A percentile compares a stretch with the other conserved stretches of the same genome.
These are phyloP conservation scores for Babjeviella inositovora DNA, from an alignment of 805 yeast genomes.

Conservation along the genomic window DNA sequence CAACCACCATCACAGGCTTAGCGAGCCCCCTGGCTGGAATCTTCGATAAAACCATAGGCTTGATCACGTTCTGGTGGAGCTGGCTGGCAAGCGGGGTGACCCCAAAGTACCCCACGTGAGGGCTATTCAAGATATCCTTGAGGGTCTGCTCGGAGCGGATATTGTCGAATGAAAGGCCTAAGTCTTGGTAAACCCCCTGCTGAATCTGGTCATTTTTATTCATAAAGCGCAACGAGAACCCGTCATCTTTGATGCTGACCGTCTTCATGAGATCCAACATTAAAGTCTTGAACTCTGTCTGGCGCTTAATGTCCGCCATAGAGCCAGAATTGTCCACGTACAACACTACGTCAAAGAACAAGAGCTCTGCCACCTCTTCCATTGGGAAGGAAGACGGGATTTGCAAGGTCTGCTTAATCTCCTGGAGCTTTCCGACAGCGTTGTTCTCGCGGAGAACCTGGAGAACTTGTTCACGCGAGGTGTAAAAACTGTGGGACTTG, in stretches of 20 bases:
- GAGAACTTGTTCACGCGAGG: too few relatives aligned
- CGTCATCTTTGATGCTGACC: slow-evolving; percentile 9
- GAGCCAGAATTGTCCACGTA: slow-evolving; percentile 13
- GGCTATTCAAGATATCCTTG: slow-evolving; percentile 5
- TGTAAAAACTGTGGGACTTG: too few relatives aligned
- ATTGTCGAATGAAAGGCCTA: too few relatives aligned
- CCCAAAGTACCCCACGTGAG: slow-evolving; percentile 8
- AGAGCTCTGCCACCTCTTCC: too few relatives aligned
- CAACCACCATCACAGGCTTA: slow-evolving; percentile 10
- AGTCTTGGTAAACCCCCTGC: too few relatives aligned
- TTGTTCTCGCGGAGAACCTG: too few relatives aligned
- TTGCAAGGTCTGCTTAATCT: too few relatives aligned
- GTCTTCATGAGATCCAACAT: slow-evolving; percentile 9
- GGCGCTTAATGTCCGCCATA: slow-evolving; percentile 12
- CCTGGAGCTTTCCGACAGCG: too few relatives aligned
- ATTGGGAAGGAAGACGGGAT: too few relatives aligned
- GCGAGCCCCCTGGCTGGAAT: slow-evolving; percentile 5
- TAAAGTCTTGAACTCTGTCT: slow-evolving; percentile 11
- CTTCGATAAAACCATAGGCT: slow-evolving; percentile 8
- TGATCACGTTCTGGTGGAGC: slow-evolving; percentile 7
- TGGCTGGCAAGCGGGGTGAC: slow-evolving; percentile 10
- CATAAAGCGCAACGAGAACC: slow-evolving; percentile 11
- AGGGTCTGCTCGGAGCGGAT: slow-evolving; percentile 8
- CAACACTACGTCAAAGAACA: slow-evolving; percentile 7
- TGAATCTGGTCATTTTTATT: slow-evolving; percentile 7